Base-by-base conservation (phyloP, 2,329 filamentous ascomycete species). In the Delphinella strobiligena region DNA sequence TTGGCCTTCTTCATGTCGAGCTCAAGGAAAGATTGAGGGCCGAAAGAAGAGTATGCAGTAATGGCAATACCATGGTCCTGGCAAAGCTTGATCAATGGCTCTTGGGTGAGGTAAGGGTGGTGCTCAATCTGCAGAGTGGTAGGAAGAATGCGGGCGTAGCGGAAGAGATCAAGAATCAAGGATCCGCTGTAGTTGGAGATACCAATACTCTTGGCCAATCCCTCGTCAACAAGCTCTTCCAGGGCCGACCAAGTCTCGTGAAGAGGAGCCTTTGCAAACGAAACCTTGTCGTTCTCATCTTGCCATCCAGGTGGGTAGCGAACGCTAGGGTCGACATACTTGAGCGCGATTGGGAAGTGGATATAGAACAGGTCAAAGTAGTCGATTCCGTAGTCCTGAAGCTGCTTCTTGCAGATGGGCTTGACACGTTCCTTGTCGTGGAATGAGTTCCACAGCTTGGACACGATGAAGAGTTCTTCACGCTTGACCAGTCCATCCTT, bases 361-460 rank as follows among this genome's bases (percentile, higher is more conserved):
- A 93, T 78, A 53, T 89, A 70, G 74, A 80, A 93, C 49, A 93
- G 75, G 61, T 93, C 86, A 61, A 93, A 88, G 71, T 93, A 93
- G 54, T 88, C 85, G 45, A 93, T 60, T 47, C 81, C 79, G 78
- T 83, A 89, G 69, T 89, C 82, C 49, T 76, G 73, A 46, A 88
- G 77, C 65, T 88, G 82, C 56, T 79, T 80, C 61, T 75, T 75
- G 62, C 69, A 73, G 56, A 91, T 86, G 43, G 78, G 78, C 63
- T 80, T 76, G 46, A 89, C 83, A 51, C 74, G 72, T 51, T 89
- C 79, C 51, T 71, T 71, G 54, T 89, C 81, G 69, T 93, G 85
- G 75, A 87, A 93, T 49, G 79, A 80, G 68, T 89, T 87, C 86
- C 87, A 93, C 43, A 94, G 80, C 71, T 93, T 94, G 63, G 81